A percentile compares a stretch with the other conserved stretches of the same genome.
Conservation (phyloP, 2,329 filamentous ascomycete genomes). For the Berkeleyomyces basicola region DNA sequence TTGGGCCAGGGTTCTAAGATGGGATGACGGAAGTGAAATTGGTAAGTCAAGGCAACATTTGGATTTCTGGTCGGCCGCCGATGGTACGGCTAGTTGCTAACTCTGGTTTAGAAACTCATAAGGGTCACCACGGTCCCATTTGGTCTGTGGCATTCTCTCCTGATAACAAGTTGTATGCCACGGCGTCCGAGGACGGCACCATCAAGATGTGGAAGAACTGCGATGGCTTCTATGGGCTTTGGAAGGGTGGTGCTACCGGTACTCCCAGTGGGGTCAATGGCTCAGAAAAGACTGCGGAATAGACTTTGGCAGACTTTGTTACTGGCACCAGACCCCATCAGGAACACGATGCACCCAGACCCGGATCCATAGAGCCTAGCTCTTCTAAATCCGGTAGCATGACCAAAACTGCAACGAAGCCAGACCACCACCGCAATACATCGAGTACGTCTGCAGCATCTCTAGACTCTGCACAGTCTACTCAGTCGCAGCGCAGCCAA, state of each 20-base stretch:
- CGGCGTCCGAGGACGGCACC: slow-evolving; percentile 90
- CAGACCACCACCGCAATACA: not conserved
- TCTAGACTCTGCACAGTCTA: not conserved
- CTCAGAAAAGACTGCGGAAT: slow-evolving; percentile 13
- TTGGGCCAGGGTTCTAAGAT: slow-evolving; percentile 90
- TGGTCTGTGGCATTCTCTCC: slow-evolving; percentile 94
- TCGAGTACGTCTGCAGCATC: not conserved
- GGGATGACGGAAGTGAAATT: slow-evolving; percentile 66
- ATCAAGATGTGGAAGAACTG: slow-evolving; percentile 81
- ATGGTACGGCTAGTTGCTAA: slow-evolving; percentile 10
- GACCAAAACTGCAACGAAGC: not conserved
- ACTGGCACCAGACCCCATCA: not conserved
- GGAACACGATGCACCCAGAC: not conserved
- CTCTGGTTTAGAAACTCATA: slow-evolving; percentile 55
- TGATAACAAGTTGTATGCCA: slow-evolving; percentile 90
- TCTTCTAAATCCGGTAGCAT: not conserved
- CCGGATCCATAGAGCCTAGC: not conserved
- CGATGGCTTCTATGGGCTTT: slow-evolving; percentile 46
- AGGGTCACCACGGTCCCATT: slow-evolving; percentile 92
- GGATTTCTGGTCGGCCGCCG: not conserved
- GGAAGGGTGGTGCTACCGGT: slow-evolving; percentile 32
- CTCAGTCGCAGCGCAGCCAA: not conserved
- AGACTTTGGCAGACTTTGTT: slow-evolving; percentile 6
- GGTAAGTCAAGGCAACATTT: slow-evolving; percentile 29
- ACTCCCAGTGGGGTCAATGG: slow-evolving; percentile 10